Evolutionary conservation across 176 grass and related monocot genomes (phyloP), one percentile per base, ranked within the genome.

Genomic region (Urochloa ruziziensis): DNA sequence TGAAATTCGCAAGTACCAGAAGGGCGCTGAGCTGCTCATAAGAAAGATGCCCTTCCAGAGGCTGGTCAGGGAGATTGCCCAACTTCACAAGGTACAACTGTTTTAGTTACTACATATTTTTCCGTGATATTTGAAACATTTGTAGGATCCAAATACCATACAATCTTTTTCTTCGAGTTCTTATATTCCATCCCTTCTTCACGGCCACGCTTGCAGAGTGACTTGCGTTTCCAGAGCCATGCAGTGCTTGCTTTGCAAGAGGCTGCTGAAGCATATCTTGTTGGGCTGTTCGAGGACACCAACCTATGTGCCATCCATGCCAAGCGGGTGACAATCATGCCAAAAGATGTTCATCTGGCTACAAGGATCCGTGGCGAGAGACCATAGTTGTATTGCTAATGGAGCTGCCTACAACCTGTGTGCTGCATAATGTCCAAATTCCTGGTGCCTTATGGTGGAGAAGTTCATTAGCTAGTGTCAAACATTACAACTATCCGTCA

Each of bases 301-400:
- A 86, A 86, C 16, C 52, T 86, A 2, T 86, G 84, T 37, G 75
- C 84, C 54, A 70, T 86, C 23, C 75, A 86, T 86, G 84, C 84
- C 39, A 86, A 86, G 66, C 75, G 84, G 15, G 84, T 86, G 37
- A 86, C 66, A 3, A 86, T 86, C 8, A 63, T 86, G 56, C 46
- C 84, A 9, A 86, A 86, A 70, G 84, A 86, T 39, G 51, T 74
- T 44, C 74, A 85, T 21, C 51, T 85, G 49, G 83, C 83, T 17
- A 70, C 64, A 53, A 86, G 84, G 75, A 86, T 86, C 53, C 63
- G 84, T 11, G 75, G 84, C 2, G 84, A 86, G 54, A 79, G 54
- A 67, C 39, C 29, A 25, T 86, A 51, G 72, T 12, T 12, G 11
- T 6, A 4, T 24, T 56, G n/a, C 14, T 19, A 6, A 65, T 24